Conservation (phyloP, 192 early-diverging fungal genomes). For the Chytriomyces confervae region DNA sequence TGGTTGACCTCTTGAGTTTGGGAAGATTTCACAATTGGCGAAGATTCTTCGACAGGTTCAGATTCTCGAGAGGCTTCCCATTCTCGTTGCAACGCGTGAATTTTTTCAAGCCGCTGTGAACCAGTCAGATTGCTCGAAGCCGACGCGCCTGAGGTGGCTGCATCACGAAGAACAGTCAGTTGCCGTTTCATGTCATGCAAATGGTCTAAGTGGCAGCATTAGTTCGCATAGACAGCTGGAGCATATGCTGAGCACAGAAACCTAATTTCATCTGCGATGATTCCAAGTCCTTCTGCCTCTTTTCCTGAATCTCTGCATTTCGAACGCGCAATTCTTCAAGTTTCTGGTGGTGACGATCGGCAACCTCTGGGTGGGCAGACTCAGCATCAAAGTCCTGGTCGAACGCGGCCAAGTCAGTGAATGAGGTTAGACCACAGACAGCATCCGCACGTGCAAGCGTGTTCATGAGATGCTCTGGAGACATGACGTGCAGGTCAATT, state of each 20-base stretch:
- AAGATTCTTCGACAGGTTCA: not conserved
- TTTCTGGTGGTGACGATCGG: not conserved
- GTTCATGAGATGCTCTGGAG: constrained; percentile 20
- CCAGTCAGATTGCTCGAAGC: not conserved
- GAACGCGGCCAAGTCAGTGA: not conserved
- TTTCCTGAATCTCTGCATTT: not conserved
- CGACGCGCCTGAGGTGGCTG: not conserved
- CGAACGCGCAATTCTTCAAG: not conserved
- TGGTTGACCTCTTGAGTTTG: too few relatives aligned
- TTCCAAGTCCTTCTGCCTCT: not conserved
- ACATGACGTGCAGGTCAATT: not conserved
- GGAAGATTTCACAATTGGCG: too few relatives aligned
- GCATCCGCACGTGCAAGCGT: constrained; percentile 7
- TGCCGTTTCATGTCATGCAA: constrained; percentile 8
- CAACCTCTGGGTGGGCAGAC: not conserved
- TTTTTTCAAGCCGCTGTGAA: not conserved
- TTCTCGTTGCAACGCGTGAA: not conserved
- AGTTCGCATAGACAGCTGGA: not conserved
- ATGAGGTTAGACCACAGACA: not conserved
- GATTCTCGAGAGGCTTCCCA: not conserved
- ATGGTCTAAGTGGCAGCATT: not conserved
- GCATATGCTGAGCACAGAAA: not conserved
- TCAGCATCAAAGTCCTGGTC: not conserved
- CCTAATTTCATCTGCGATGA: not conserved
- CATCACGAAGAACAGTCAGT: not conserved